Evolutionary conservation across 352 stramenopile genomes (phyloP).

Genomic region (Phytophthora vignae): DNA sequence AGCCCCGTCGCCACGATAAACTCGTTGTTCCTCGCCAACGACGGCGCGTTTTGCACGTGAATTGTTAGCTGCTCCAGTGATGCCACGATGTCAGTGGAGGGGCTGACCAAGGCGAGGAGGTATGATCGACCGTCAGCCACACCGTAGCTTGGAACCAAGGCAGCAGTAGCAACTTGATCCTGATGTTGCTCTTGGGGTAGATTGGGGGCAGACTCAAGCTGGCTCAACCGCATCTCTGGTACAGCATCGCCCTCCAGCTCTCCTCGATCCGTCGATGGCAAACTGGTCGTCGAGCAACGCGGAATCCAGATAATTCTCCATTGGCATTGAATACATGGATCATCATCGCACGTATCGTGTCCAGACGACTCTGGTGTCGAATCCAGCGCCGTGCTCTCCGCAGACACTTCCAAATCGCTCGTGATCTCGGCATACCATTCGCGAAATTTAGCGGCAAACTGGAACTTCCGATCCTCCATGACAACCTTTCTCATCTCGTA

Average conservation of each 20-base stretch:
- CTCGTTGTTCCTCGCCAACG: too few relatives aligned
- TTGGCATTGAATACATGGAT: background rate
- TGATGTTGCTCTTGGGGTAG: background rate
- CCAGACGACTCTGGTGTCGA: background rate
- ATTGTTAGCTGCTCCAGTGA: background rate
- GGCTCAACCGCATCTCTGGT: background rate
- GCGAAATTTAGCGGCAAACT: background rate
- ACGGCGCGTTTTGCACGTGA: too few relatives aligned
- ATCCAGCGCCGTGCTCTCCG: background rate
- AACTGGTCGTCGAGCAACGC: background rate
- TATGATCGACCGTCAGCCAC: background rate
- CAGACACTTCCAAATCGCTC: background rate
- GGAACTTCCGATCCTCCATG: background rate
- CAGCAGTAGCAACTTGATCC: background rate
- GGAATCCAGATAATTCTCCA: background rate
- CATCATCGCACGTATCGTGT: background rate
- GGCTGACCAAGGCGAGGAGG: background rate
- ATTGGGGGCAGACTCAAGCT: too few relatives aligned
- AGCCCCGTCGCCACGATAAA: too few relatives aligned
- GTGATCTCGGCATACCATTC: background rate
- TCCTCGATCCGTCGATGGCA: background rate
- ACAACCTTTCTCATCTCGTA: background rate
- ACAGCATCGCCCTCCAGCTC: background rate
- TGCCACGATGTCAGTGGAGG: background rate
- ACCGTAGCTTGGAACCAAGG: background rate